Conservation (phyloP, 805 yeast genomes). For the Candida tammaniensis region DNA sequence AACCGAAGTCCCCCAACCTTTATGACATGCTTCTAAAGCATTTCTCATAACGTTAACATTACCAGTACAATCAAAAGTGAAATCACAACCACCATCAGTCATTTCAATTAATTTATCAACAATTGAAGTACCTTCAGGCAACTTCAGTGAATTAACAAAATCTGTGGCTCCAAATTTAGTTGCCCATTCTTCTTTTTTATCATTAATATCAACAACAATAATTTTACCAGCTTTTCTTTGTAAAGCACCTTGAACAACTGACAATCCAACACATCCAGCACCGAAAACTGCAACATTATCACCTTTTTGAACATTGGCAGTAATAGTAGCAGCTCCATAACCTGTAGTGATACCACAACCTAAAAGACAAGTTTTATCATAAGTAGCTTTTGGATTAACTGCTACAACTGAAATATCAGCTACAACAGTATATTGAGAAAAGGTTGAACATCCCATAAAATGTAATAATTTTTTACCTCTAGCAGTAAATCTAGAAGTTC, state of each 20-base stretch:
- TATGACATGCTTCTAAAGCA: slow-evolving; percentile 96
- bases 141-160: slow-evolving; percentile 79
- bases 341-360: slow-evolving; percentile 99
- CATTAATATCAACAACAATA: slow-evolving; percentile 85
- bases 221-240: slow-evolving; percentile 77
- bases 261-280: slow-evolving; percentile 95
- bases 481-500: slow-evolving; percentile 84
- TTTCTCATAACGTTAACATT: slow-evolving; percentile 91
- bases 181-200: slow-evolving; percentile 83
- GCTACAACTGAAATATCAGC: slow-evolving; percentile 97
- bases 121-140: slow-evolving; percentile 70
- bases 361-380: slow-evolving; percentile 84
- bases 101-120: slow-evolving; percentile 80
- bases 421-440: slow-evolving; percentile 95
- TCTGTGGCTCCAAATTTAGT: slow-evolving; percentile 91
- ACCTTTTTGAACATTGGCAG: slow-evolving; percentile 87
- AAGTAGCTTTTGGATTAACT: slow-evolving; percentile 77
- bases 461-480: slow-evolving; percentile 84
- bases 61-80: slow-evolving; percentile 97
- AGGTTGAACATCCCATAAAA: slow-evolving; percentile 98
- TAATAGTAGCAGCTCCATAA: slow-evolving; percentile 93
- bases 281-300: slow-evolving; percentile 97
- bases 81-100: slow-evolving; percentile 97
- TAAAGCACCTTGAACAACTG: slow-evolving; percentile 93
- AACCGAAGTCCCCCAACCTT: slow-evolving; percentile 97